These are phyloP conservation scores for Leccinum variicolor DNA, from an alignment of 768 basidiomycete genomes.

Conservation along the genomic window DNA sequence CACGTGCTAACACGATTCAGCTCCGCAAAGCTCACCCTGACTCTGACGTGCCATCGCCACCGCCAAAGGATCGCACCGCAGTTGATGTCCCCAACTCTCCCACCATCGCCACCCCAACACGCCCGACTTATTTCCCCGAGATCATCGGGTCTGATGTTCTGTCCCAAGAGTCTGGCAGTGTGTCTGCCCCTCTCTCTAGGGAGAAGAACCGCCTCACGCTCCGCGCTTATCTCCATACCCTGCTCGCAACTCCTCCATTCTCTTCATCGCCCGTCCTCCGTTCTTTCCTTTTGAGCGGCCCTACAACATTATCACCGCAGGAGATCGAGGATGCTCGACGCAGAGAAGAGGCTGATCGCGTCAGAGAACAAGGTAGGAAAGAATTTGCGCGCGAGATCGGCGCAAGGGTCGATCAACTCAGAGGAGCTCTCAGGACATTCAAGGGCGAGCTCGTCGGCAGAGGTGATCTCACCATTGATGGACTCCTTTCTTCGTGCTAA, in stretches of 20 bases:
- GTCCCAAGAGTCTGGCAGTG: conserved; percentile 61
- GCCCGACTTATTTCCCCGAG: background rate
- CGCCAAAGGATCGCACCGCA: conserved; percentile 81
- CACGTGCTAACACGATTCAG: conserved; percentile 38
- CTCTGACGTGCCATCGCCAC: conserved; percentile 76
- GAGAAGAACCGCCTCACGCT: conserved; percentile 96
- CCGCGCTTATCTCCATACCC: conserved; percentile 82
- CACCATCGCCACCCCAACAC: background rate
- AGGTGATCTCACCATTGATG: conserved; percentile 41
- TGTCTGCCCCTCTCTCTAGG: conserved; percentile 50
- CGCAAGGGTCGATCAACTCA: conserved; percentile 76
- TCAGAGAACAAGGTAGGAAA: conserved; percentile 84
- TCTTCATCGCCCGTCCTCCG: conserved; percentile 82
- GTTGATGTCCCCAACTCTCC: conserved; percentile 44
- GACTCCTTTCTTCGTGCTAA: conserved; percentile 3
- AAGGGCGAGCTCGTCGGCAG: conserved; percentile 92
- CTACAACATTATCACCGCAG: conserved; percentile 61
- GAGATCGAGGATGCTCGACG: conserved; percentile 76
- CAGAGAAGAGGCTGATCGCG: conserved; percentile 84
- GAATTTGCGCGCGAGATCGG: conserved; percentile 87
- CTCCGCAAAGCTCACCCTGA: conserved; percentile 85
- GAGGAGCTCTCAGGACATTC: conserved; percentile 80
- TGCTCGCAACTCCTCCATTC: conserved; percentile 69
- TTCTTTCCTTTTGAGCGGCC: conserved; percentile 79
- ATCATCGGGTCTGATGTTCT: no score